Percentiles rank a stretch among this genome's conserved stretches.
These are phyloP conservation scores for Forsythia suspensa DNA, from an alignment of 257 asterid species.

Conservation along the genomic window DNA sequence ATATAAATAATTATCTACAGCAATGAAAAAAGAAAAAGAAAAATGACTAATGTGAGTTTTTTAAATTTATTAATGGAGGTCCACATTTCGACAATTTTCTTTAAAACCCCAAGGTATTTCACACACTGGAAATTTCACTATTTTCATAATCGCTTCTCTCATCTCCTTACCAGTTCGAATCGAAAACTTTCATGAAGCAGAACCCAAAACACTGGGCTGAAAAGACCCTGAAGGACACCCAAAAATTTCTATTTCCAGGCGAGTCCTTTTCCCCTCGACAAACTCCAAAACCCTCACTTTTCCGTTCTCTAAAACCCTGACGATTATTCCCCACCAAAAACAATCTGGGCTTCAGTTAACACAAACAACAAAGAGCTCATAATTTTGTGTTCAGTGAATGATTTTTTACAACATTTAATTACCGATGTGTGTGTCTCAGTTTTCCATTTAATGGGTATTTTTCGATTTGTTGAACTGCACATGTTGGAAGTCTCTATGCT, in stretches of 20 bases:
- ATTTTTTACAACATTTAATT: slow-evolving; percentile 11
- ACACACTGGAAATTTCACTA: neutral
- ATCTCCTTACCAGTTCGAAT: neutral
- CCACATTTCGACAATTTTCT: neutral
- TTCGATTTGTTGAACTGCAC: slow-evolving; percentile 9
- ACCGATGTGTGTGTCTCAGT: slow-evolving; percentile 3
- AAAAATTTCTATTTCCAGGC: neutral
- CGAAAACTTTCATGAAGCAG: neutral
- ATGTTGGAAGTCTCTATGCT: slow-evolving; percentile 17
- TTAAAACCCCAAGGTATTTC: neutral
- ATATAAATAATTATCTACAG: too few species aligned
- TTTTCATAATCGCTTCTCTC: neutral
- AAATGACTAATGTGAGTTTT: too few species aligned
- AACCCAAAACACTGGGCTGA: neutral
- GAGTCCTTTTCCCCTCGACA: neutral
- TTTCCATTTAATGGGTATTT: slow-evolving; percentile 37
- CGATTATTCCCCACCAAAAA: neutral
- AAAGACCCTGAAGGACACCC: neutral
- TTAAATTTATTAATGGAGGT: too few species aligned
- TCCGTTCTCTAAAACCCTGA: slow-evolving; percentile 18
- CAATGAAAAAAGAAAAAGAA: too few species aligned
- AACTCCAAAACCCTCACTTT: slow-evolving; percentile 17
- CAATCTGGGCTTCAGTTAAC: neutral
- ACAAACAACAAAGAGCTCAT: neutral
- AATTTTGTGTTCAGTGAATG: slow-evolving; percentile 4